A percentile compares a stretch with the other conserved stretches of the same genome.
phyloP scores from a whole-genome alignment of 352 stramenopile species.

The Phytophthora pisi region DNA sequence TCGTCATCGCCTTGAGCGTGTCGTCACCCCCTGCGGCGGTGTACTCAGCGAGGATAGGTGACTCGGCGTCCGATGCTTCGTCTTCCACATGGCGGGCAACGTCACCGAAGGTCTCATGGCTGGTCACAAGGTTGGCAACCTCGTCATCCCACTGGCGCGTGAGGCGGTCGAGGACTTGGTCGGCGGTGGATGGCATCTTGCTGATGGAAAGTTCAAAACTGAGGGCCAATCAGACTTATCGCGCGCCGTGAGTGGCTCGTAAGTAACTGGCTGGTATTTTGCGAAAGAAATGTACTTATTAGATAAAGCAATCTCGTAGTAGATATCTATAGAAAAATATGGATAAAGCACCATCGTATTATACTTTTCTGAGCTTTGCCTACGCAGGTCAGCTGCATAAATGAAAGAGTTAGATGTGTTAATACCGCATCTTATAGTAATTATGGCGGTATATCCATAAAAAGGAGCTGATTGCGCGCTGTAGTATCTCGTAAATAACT shows the following conservation, averaged over 20 bases:
- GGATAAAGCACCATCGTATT: not conserved
- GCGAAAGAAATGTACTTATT: not conserved
- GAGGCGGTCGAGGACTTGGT: conserved; percentile 10
- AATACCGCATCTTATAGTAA: not conserved
- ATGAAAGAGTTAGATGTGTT: not conserved
- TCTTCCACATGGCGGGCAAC: conserved; percentile 18
- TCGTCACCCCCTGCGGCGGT: conserved; percentile 10
- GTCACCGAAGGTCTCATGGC: conserved; percentile 13
- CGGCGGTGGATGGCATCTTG: conserved; percentile 9
- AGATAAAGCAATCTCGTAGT: not conserved
- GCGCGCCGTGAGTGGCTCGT: not conserved
- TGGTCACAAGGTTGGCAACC: conserved; percentile 10
- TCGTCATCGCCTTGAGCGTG: conserved; percentile 1
- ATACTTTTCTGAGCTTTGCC: not conserved
- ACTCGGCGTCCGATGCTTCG: not conserved
- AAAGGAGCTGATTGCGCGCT: too few species aligned
- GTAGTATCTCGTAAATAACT: too few species aligned
- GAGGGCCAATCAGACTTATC: not conserved
- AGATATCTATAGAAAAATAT: not conserved
- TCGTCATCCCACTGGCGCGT: conserved; percentile 9
- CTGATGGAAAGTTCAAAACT: not conserved
- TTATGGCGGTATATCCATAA: not conserved
- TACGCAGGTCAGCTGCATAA: not conserved
- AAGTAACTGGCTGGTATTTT: not conserved
- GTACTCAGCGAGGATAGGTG: conserved; percentile 12